Percentiles rank a stretch among this genome's conserved stretches.
phyloP scores from a whole-genome alignment of 257 asterid species.

The Ajuga chamaepitys region DNA sequence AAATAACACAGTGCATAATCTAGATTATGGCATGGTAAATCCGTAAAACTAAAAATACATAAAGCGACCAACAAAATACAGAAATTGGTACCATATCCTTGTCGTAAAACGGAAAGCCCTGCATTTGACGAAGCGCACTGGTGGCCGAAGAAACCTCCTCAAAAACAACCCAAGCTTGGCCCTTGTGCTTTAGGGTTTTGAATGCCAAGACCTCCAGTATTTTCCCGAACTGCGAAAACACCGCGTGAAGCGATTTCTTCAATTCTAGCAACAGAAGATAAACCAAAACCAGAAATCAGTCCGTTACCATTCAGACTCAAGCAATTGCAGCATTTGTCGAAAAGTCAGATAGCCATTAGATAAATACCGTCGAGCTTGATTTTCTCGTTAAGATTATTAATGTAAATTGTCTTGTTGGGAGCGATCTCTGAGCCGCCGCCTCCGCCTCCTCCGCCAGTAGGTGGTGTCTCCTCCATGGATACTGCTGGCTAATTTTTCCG shows the following conservation, averaged over 20 bases:
- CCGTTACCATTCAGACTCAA: no score
- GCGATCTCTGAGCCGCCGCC: conserved; percentile 38
- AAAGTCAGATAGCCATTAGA: not conserved
- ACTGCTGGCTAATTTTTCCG: conserved; percentile 1
- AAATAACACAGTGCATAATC: not conserved
- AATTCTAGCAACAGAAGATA: conserved; percentile 32
- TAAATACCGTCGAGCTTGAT: conserved; percentile 85
- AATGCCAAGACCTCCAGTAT: conserved; percentile 90
- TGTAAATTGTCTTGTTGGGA: conserved; percentile 81
- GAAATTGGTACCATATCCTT: conserved; percentile 67
- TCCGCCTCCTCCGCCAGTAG: conserved; percentile 35
- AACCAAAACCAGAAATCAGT: not conserved
- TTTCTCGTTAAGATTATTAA: conserved; percentile 91
- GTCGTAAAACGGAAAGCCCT: conserved; percentile 94
- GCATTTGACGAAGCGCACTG: conserved; percentile 88
- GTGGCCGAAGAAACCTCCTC: conserved; percentile 79
- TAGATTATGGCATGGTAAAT: not conserved
- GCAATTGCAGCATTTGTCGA: not conserved
- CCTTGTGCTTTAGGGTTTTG: conserved; percentile 98
- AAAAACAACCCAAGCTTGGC: conserved; percentile 99
- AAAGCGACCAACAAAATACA: not conserved
- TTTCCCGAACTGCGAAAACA: conserved; percentile 94
- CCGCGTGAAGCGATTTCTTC: conserved; percentile 93
- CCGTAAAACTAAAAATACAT: not conserved
- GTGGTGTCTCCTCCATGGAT: conserved; percentile 71